Base-by-base conservation (phyloP, 768 basidiomycete species). In the Nidularia pulvinata region DNA sequence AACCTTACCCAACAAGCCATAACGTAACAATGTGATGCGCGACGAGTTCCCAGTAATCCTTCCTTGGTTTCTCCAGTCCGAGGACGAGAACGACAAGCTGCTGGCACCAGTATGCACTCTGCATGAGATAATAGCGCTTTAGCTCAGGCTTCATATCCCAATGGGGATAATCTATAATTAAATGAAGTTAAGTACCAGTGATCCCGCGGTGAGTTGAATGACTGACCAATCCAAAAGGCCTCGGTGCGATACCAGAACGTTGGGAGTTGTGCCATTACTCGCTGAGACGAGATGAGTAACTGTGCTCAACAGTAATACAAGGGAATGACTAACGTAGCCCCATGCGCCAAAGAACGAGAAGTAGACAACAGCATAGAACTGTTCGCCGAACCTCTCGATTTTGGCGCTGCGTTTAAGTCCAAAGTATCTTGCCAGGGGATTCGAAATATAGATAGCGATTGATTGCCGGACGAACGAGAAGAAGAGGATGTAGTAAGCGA, bases 41-140 rank as follows among this genome's bases (percentile, higher is more conserved):
- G 16, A 97, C 82, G 13, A 98, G 84, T 68, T 98, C 96, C 16
- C 67, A 61, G 66, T 88, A 94, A 67, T 99, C 97, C 67, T 91
- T 93, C 48, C 97, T 83, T 0, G 97, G 96, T 67, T 97, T 98
- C 72, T 99, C 97, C 11, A 99, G 80, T 46, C 86, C 76, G 10
- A 95, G 80, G 2, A 89, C 72, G 6, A 98, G 80, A 14, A 99
- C 86, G 16, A 98, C 70, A 55, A 95, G 79, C 67, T 99, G 95
- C 64, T 98, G 95, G 46, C 85, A 81, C 97, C 97, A 98, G 69
- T 97, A 98, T 2, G 95, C 79, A 55, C 84, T 81, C 65, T 99
- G 96, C 74, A 95, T 83, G 52, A 99, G 85, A 67, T 98, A 98
- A 74, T 97, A 98, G 45, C 81, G 70, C 72, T 99, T 99, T 60